Conservation (phyloP, 345 rosid genomes). For the Noccaea bulbosa region DNA sequence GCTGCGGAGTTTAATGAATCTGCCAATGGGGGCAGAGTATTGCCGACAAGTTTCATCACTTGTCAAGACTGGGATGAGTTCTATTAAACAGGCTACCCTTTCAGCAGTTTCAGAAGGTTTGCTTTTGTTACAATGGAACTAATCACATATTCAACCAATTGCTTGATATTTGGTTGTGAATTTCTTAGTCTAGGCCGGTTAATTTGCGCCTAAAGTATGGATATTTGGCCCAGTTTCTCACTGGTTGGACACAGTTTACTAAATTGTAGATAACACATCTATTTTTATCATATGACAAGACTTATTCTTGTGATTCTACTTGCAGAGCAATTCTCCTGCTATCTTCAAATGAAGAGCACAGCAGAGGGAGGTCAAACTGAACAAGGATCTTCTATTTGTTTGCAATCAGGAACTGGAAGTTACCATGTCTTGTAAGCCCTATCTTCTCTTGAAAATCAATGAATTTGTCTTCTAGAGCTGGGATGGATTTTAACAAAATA, state of each 20-base stretch:
- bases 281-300: constrained; percentile 6
- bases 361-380: constrained; percentile 63
- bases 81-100: constrained; percentile 72
- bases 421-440: constrained; percentile 84
- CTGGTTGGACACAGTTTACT: constrained; percentile 6
- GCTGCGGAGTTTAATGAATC: constrained; percentile 64
- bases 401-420: constrained; percentile 87
- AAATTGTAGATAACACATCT: not conserved
- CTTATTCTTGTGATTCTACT: constrained; percentile 19
- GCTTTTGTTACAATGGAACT: constrained; percentile 18
- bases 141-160: constrained; percentile 7
- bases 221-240: not conserved
- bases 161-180: constrained; percentile 9
- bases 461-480: not conserved
- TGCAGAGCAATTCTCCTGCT: constrained; percentile 79
- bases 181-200: not conserved
- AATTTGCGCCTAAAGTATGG: not conserved
- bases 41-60: constrained; percentile 76
- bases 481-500: not conserved
- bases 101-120: constrained; percentile 73
- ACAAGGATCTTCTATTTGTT: constrained; percentile 62
- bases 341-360: constrained; percentile 78
- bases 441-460: constrained; percentile 12
- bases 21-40: constrained; percentile 82
- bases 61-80: constrained; percentile 78